Evolutionary conservation across 2,329 filamentous ascomycete species (phyloP).

Genomic region (Coniochaeta sp.): DNA sequence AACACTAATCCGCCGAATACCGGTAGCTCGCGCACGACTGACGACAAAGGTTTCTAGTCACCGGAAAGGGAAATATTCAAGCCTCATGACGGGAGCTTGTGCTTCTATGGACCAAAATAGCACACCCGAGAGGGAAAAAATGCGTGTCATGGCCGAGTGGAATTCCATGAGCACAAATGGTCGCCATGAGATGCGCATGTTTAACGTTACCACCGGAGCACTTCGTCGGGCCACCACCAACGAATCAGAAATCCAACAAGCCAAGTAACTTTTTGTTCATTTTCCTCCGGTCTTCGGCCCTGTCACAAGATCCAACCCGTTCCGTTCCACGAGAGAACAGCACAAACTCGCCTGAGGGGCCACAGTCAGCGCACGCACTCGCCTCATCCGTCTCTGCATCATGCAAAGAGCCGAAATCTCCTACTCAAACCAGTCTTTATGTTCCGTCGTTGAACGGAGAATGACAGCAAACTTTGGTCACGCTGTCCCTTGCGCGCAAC

Average conservation of each 20-base stretch:
- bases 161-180: too few species aligned
- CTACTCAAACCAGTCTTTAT: not conserved
- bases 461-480: too few species aligned
- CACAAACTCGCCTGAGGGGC: not conserved
- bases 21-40: too few species aligned
- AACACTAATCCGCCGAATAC: too few species aligned
- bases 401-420: not conserved
- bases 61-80: too few species aligned
- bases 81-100: too few species aligned
- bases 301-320: not conserved
- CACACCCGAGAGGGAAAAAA: too few species aligned
- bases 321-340: not conserved
- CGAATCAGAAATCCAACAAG: not conserved
- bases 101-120: too few species aligned
- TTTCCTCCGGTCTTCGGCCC: not conserved
- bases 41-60: too few species aligned
- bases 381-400: not conserved
- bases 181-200: not conserved
- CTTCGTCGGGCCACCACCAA: not conserved
- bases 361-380: not conserved
- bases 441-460: too few species aligned
- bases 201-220: not conserved
- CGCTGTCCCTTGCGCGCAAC: too few species aligned
- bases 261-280: not conserved
- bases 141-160: not conserved